Evolutionary conservation across 192 early-diverging fungal genomes (phyloP), one percentile per base, ranked within the genome.

Genomic region (Podila horticola): DNA sequence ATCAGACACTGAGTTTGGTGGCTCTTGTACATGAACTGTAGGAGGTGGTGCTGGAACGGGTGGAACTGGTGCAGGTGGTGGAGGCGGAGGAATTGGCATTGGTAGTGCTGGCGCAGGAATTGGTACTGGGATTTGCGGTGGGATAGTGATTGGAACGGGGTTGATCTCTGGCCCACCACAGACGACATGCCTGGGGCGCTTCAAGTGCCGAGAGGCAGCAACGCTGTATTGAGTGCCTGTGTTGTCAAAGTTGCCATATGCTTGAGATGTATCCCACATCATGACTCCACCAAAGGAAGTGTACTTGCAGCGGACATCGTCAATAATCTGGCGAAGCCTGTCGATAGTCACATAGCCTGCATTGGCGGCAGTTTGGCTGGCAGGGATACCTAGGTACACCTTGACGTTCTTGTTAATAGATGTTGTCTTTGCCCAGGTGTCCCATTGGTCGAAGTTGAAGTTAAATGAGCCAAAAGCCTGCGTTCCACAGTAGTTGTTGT

Each of bases 401-500:
- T 87, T 91, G 58, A 92, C 85, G 24, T 89, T 75, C 60, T 88
- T 88, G 74, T 92, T 90, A 24, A 87, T 74, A 2, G 90, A 86
- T 2, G 74, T 65, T 2, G 84, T 83, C 17, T 86, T 86, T 5
- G 91, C 89, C 91, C 92, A 93, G 26, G 84, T 86, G 41, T 91
- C 85, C 93, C 93, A 94, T 58, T 86, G 84, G 45, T 89, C 89
- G 82, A 90, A 94, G 82, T 94, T 94, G 83, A 91, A 94, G 73
- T 85, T 88, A 41, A 67, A 61, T 8, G 83, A 72, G 17, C 75
- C 75, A 6, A 30, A 79, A 49, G 64, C 70, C 19, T 77, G 52
- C 7, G 88, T 74, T 30, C 86, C 83, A 58, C 93, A 94, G 76
- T 90, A 93, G 83, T 94, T 94, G 85, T 94, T 94, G 85, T 94